Conservation (phyloP, 306 rosid genomes). For the Parietaria judaica region DNA sequence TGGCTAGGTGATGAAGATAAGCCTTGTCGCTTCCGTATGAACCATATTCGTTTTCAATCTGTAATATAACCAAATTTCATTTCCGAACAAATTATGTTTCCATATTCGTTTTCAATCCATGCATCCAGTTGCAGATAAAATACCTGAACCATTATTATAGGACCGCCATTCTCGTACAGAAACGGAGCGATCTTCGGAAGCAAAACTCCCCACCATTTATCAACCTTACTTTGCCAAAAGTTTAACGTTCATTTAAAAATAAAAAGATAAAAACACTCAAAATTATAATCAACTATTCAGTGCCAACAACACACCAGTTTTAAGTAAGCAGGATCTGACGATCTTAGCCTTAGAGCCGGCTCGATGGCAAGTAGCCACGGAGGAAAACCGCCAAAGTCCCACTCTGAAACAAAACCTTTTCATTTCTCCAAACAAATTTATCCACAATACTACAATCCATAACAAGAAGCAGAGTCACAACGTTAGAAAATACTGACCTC, state of each 20-base stretch:
- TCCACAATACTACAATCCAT: neutral
- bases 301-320: slow-evolving; percentile 42
- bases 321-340: slow-evolving; percentile 72
- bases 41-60: slow-evolving; percentile 94
- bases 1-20: slow-evolving; percentile 68
- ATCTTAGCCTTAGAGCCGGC: slow-evolving; percentile 64
- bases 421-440: neutral
- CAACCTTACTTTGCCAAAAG: slow-evolving; percentile 50
- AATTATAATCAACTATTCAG: neutral
- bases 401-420: slow-evolving; percentile 52
- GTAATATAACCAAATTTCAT: slow-evolving; percentile 29
- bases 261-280: neutral
- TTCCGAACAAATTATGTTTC: neutral
- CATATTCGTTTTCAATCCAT: neutral
- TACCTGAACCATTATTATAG: slow-evolving; percentile 93
- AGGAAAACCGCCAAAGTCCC: slow-evolving; percentile 97
- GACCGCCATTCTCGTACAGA: slow-evolving; percentile 73
- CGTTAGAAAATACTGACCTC: slow-evolving; percentile 40
- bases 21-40: slow-evolving; percentile 76
- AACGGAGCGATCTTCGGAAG: slow-evolving; percentile 75
- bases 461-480: neutral
- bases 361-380: slow-evolving; percentile 64
- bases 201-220: slow-evolving; percentile 75
- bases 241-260: slow-evolving; percentile 1
- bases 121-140: slow-evolving; percentile 13